Evolutionary conservation across 768 basidiomycete species (phyloP).

Genomic region (Tulasnella sp.): DNA sequence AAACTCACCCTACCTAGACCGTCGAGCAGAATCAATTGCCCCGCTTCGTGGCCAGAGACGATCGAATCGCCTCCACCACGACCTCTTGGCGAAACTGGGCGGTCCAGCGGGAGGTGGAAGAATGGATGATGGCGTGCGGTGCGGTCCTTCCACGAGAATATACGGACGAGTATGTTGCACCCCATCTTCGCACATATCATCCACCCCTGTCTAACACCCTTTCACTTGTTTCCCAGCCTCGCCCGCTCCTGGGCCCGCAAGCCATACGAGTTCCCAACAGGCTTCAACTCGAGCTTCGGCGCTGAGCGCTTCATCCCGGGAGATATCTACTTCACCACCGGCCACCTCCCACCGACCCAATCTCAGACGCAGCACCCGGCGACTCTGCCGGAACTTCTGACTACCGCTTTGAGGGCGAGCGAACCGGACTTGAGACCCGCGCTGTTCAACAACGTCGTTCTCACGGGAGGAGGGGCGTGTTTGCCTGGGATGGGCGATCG

Average conservation of each 20-base stretch:
- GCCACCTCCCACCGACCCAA: slow-evolving; percentile 21
- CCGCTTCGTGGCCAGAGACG: slow-evolving; percentile 59
- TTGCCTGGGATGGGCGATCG: slow-evolving; percentile 81
- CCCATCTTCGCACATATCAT: neutral
- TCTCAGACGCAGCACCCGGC: neutral
- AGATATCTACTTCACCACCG: slow-evolving; percentile 81
- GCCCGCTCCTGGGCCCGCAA: slow-evolving; percentile 45
- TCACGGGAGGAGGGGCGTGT: slow-evolving; percentile 88
- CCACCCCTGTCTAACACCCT: neutral
- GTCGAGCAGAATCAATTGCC: slow-evolving; percentile 60
- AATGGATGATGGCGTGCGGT: slow-evolving; percentile 83
- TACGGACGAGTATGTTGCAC: slow-evolving; percentile 78
- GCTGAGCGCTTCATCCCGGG: slow-evolving; percentile 71
- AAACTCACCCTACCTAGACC: slow-evolving; percentile 33
- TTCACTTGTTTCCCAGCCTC: slow-evolving; percentile 30
- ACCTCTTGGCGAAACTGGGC: slow-evolving; percentile 74
- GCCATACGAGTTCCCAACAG: slow-evolving; percentile 93
- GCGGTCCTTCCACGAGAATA: slow-evolving; percentile 79
- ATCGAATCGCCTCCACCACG: slow-evolving; percentile 60
- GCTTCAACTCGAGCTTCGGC: slow-evolving; percentile 76
- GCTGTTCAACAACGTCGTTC: slow-evolving; percentile 84
- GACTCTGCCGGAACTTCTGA: slow-evolving; percentile 63
- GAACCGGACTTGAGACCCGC: slow-evolving; percentile 88
- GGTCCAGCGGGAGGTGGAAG: slow-evolving; percentile 73
- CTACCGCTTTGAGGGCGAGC: slow-evolving; percentile 66